Evolutionary conservation across 805 yeast genomes (phyloP), one percentile per base, ranked within the genome.

Genomic region (Candida schatavii): DNA sequence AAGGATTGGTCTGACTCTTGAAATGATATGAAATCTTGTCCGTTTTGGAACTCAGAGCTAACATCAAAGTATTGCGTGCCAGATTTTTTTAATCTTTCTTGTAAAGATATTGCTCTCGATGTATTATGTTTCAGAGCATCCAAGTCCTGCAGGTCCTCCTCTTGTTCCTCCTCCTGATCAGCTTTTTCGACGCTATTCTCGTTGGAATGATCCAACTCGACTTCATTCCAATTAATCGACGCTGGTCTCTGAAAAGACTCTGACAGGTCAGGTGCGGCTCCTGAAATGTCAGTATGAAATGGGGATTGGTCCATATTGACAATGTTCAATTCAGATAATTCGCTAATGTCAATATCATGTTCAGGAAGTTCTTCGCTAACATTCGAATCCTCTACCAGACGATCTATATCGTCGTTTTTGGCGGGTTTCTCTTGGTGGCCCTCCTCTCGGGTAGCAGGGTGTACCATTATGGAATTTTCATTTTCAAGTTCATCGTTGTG

Each of bases 221-320:
- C 29, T 33, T 68, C 71, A 46, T 67, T 67, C 75, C 75, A 70
- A 49, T 65, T 68, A 21, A 70, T 62, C 46, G 73, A 68, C 3
- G 64, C 53, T 9, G 72, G 66, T 41, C 57, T 54, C 44, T 62
- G 70, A 41, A 67, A 69, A 9, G 71, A 64, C 14, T 54, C 53
- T 18, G 35, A 30, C 35, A 20, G 34, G 28, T 38, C 32, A 43
- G 37, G 2, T 40, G 38, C 14, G 46, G 39, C 13, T 32, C 35
- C 15, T 17, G 22, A 13, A 6, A 17, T 13, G 18, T 15, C 15
- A 14, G 11, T 13, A 17, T 31, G 35, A 29, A 29, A 6, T 18
- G 15, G 35, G 19, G 15, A 7, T 17, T 31, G 35, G 43, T 68
- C 73, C 30, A 69, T 68, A 35, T 65, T 64, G 19, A 54, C 53